Conservation (phyloP, 257 asterid species). For the Forsythia suspensa region DNA sequence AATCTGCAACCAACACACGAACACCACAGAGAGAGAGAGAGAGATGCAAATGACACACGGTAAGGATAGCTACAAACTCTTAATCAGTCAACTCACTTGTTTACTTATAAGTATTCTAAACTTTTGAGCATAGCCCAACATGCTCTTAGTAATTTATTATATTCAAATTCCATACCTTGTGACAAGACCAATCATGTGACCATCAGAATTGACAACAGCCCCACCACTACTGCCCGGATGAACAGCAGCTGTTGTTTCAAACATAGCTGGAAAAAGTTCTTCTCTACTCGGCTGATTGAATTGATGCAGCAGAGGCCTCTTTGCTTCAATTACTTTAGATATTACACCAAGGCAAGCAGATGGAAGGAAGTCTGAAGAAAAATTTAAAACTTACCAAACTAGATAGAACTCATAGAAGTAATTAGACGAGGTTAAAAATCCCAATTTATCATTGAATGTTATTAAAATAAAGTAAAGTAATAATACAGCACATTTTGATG, state of each 20-base stretch:
- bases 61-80: background rate
- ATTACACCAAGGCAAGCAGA: constrained; percentile 85
- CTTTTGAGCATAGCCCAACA: background rate
- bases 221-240: constrained; percentile 99
- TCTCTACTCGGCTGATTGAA: constrained; percentile 23
- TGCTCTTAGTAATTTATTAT: background rate
- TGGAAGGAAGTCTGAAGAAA: constrained; percentile 70
- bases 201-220: constrained; percentile 83
- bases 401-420: background rate
- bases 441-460: background rate
- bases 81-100: background rate
- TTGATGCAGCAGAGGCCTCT: constrained; percentile 34
- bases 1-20: constrained; percentile 6
- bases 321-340: constrained; percentile 85
- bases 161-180: constrained; percentile 62
- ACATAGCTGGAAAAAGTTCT: constrained; percentile 78
- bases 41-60: background rate
- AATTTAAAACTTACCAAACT: constrained; percentile 15
- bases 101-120: too few species aligned
- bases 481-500: constrained; percentile 1
- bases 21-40: background rate
- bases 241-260: constrained; percentile 98
- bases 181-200: constrained; percentile 93
- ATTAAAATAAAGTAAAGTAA: constrained; percentile 4
- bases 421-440: background rate